Evolutionary conservation across 768 basidiomycete genomes (phyloP), one percentile per base, ranked within the genome.

Genomic region (Boletus rubroflammeus): DNA sequence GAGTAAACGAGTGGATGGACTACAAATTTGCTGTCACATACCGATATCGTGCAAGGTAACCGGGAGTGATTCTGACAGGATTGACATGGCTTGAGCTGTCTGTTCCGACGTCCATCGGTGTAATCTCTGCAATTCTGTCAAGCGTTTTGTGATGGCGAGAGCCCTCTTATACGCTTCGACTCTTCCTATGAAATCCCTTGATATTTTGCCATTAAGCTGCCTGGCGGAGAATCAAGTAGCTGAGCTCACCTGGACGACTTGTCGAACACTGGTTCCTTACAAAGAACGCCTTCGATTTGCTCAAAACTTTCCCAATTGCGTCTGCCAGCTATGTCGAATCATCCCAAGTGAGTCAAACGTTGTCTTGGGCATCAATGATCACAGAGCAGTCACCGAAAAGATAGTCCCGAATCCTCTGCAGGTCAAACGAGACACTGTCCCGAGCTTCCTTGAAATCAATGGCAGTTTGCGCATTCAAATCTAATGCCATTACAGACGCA

Each of bases 201-300:
- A 58, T 14, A 39, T 44, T n/a, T 28, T 41, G 49, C 23, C 23
- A 21, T 23, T 45, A 23, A 51, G 19, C 34, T 25, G 32, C 36
- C n/a, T 5, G 15, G 35, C 14, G 1, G 10, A 9, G n/a, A 26
- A 11, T n/a, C 11, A 29, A 36, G 26, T 23, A 8, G 14, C 3
- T 15, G 31, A 23, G 48, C 62, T 50, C 51, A 85, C 86, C 79
- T 78, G 29, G 71, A 62, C 0, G 78, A 72, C 63, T 85, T 86
- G 65, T 85, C 79, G 50, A 88, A 87, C 14, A 75, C 65, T 0
- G 81, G 77, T 51, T 89, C 87, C 8, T 71, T 70, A 34, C 78
- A 69, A 44, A 90, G 62, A 10, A 83, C 58, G 1, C 64, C 54
- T 11, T 80, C 72, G 1, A 88, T 66, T 25, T 68, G 70, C 23